These are phyloP conservation scores for Hanseniaspora clermontiae DNA, from an alignment of 805 yeast species.

Conservation along the genomic window DNA sequence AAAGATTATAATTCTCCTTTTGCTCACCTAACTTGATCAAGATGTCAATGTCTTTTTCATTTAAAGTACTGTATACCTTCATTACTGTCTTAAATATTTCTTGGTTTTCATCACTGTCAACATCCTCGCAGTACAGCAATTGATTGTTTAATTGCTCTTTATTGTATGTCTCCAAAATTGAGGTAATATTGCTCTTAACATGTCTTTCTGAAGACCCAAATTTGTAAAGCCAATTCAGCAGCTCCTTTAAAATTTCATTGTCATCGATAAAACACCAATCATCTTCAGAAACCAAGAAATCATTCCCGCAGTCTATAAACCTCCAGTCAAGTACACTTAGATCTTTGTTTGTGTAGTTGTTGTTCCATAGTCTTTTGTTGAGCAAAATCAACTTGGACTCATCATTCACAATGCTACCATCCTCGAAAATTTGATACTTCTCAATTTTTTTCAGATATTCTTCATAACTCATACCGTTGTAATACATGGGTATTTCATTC, in stretches of 20 bases:
- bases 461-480: conserved; percentile 24
- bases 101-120: neutral
- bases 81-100: conserved; percentile 21
- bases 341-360: conserved; percentile 16
- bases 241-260: conserved; percentile 40
- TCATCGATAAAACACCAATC: conserved; percentile 66
- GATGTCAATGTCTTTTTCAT: conserved; percentile 26
- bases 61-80: neutral
- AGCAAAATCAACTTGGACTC: conserved; percentile 18
- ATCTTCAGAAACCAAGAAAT: conserved; percentile 36
- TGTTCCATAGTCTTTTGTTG: conserved; percentile 16
- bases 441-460: conserved; percentile 24
- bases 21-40: too few relatives aligned
- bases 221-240: conserved; percentile 57
- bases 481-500: conserved; percentile 32
- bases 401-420: conserved; percentile 19
- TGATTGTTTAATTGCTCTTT: neutral
- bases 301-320: conserved; percentile 52
- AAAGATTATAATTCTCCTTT: neutral
- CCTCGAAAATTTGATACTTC: conserved; percentile 14
- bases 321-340: conserved; percentile 39
- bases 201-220: conserved; percentile 64
- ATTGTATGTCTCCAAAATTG: conserved; percentile 31
- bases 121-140: neutral
- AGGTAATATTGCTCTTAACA: conserved; percentile 48